phyloP scores from a whole-genome alignment of 176 grass and related monocot genomes.

The Musa acuminata region DNA sequence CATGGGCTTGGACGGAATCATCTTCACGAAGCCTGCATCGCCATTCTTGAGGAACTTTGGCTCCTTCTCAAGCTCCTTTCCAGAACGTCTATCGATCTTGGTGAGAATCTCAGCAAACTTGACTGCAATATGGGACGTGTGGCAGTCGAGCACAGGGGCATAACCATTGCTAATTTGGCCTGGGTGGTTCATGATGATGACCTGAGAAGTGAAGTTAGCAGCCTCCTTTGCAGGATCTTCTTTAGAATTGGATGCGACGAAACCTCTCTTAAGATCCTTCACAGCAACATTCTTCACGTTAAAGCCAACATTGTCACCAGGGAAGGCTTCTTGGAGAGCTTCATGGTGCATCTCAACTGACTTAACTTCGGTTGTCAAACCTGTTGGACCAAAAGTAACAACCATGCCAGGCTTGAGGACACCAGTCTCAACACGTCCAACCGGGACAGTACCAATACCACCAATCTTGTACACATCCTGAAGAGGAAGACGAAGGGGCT shows the following conservation, averaged over 20 bases:
- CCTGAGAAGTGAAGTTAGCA: slow-evolving; percentile 72
- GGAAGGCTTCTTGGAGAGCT: slow-evolving; percentile 60
- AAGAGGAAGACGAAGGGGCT: slow-evolving; percentile 89
- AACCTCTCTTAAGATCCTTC: slow-evolving; percentile 86
- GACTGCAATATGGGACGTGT: slow-evolving; percentile 87
- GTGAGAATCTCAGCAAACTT: slow-evolving; percentile 83
- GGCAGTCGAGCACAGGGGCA: slow-evolving; percentile 76
- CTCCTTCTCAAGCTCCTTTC: slow-evolving; percentile 87
- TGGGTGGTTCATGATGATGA: slow-evolving; percentile 98
- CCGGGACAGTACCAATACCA: slow-evolving; percentile 79
- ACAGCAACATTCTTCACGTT: slow-evolving; percentile 85
- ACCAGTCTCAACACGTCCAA: slow-evolving; percentile 76
- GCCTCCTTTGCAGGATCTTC: slow-evolving; percentile 92
- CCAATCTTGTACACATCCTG: slow-evolving; percentile 99
- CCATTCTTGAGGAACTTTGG: slow-evolving; percentile 92
- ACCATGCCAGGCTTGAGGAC: slow-evolving; percentile 74
- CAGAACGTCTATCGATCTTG: slow-evolving; percentile 82
- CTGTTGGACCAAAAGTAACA: slow-evolving; percentile 66
- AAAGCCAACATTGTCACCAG: slow-evolving; percentile 74
- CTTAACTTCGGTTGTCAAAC: slow-evolving; percentile 80
- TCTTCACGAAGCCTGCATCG: slow-evolving; percentile 84
- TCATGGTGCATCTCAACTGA: slow-evolving; percentile 97
- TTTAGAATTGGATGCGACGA: slow-evolving; percentile 77
- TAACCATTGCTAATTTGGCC: slow-evolving; percentile 85
- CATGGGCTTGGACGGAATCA: slow-evolving; percentile 95